Evolutionary conservation across 345 rosid species (phyloP), one percentile per base, ranked within the genome.

Genomic region (Microthlaspi erraticum): DNA sequence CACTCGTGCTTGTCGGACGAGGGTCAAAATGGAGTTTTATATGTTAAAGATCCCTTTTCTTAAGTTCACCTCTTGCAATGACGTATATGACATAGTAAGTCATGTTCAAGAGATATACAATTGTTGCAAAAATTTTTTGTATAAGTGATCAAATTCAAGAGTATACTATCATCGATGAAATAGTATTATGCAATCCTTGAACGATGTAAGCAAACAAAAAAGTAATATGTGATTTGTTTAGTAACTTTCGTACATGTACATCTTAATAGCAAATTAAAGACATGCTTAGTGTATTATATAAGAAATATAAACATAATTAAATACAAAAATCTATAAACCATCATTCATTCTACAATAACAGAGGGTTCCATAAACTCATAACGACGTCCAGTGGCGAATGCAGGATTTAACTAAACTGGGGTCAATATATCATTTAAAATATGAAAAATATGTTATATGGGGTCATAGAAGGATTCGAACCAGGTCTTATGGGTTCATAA

Each of bases 1-100:
- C 42, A 63, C 43, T 31, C 41, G 70, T 52, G 17, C 39, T 39
- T 52, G 39, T 51, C 38, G 59, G 70, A 65, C 37, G 33, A 59
- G 34, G 33, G 43, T 63, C 18, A 18, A 46, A 36, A 49, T 5
- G 17, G 11, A 7, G 31, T 17, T n/a, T 34, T 17, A 10, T 10
- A n/a, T 1, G n/a, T 32, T 50, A 23, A 23, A 9, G 32, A 46
- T 5, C 34, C 6, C 19, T 3, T 48, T 57, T 61, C 1, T 33
- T 3, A 44, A 17, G 23, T 32, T 31, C 50, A 46, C 32, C 12
- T 18, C 43, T 7, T 45, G 29, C 8, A 44, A 10, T 29, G 26
- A 62, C 29, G 41, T 44, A 8, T 23, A 17, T 18, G 18, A 23
- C 36, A 56, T 4, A 53, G 41, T 2, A 33, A 32, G 5, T 34